Conservation (phyloP, 2,329 filamentous ascomycete genomes). For the Pseudocercospora musae region DNA sequence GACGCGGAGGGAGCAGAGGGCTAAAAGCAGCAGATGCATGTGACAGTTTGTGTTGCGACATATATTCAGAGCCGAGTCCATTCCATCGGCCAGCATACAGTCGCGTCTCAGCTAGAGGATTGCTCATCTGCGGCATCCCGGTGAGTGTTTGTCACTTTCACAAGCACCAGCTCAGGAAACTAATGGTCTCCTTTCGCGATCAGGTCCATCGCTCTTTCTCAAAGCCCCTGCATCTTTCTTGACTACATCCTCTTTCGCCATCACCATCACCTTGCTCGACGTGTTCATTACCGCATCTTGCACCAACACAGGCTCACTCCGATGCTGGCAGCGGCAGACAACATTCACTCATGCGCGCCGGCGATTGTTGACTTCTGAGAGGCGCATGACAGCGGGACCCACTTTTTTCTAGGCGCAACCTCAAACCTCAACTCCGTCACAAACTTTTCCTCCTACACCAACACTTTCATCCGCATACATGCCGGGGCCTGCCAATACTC, state of each 20-base stretch:
- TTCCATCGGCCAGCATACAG: neutral
- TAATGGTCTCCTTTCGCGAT: neutral
- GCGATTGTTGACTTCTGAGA: constrained; percentile 1
- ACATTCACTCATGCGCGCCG: neutral
- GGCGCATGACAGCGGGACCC: neutral
- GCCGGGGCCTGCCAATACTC: neutral
- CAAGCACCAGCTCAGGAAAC: neutral
- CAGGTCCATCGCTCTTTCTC: neutral
- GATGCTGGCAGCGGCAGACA: neutral
- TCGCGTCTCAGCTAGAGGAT: neutral
- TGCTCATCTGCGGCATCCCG: neutral
- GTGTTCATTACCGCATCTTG: neutral
- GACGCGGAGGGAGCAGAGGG: neutral
- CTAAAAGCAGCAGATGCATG: neutral
- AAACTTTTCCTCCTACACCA: neutral
- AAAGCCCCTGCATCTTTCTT: neutral
- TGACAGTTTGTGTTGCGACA: neutral
- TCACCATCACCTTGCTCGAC: neutral
- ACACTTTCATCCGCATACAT: constrained; percentile 4
- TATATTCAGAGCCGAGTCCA: neutral
- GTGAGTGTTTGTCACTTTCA: neutral
- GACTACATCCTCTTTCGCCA: neutral
- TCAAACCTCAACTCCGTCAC: neutral
- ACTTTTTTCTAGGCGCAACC: neutral
- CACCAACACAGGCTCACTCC: neutral